Evolutionary conservation across 2,329 filamentous ascomycete species (phyloP), one percentile per base, ranked within the genome.

Genomic region (Colletotrichum sojae): DNA sequence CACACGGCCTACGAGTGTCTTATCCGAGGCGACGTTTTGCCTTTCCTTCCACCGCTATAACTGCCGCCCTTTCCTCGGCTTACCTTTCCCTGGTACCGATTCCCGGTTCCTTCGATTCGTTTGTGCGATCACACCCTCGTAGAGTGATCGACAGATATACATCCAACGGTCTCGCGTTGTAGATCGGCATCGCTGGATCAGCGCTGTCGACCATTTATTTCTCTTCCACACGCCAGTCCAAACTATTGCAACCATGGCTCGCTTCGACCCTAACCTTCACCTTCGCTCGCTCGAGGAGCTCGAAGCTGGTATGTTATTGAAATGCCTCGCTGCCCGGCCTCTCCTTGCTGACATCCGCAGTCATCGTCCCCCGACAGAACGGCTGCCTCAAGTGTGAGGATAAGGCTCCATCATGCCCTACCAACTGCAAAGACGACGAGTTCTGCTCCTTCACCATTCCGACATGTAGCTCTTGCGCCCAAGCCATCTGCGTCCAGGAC

Each of bases 371-470:
- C 45, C 79, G 85, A 74, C 78, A 81, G 60, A 77, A 78, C 45
- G 77, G 76, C 8, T 89, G 86, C 71, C 78, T 86, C 10, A 73
- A 80, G 51, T 89, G 86, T 75, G 81, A 83, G 31, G 79, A 82
- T 57, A 74, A 70, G 2, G 71, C 76, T 60, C 83, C 77, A 40
- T 78, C 80, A 22, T 88, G 86, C 63, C 86, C 87, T 6, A 55
- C 73, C 6, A 56, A 56, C 3, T 89, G 87, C 72, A 72, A 73
- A 10, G 65, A 76, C 1, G 79, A 78, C 25, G 76, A 84, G 67
- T 78, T 74, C 52, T 89, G 87, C 72, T 79, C 82, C 67, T 83
- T 83, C 63, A 83, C 82, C 6, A 76, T 84, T 8, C 83, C 83
- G 6, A 81, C 79, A 53, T 89, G 86, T 75, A 78, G 74, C 2